Base-by-base conservation (phyloP, 371 early-diverging fungal genomes). In the Mucor velutinosus region DNA sequence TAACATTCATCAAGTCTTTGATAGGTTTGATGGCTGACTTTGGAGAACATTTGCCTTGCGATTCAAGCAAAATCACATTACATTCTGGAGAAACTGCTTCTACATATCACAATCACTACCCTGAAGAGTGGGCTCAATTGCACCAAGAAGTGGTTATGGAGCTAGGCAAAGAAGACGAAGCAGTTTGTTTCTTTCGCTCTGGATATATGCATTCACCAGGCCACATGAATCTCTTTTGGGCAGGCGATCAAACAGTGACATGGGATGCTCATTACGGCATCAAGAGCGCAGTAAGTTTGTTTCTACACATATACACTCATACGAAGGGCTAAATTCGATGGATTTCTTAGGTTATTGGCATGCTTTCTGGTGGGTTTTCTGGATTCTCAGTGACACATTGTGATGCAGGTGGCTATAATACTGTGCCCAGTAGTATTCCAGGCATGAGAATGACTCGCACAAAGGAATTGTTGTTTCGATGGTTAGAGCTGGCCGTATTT, bases 401-500 rank as follows among this genome's bases (percentile, higher is more conserved):
- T 45, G 86, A 86, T 65, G 65, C 83, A 30, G 86, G 85, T 21
- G 86, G 85, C 8, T 82, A 74, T 60, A 82, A 65, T n/a, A 76
- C 79, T 8, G 69, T 77, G 15, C 65, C 67, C 7, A 77, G 76
- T 5, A 62, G 59, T 11, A 60, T 72, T 27, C 78, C 78, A 7
- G 85, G 82, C 4, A 32, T 76, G 11, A 75, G 66, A 25, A 73
- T 77, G 73, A 30, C 60, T 30, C 72, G 84, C 29, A 61, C 73
- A 21, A 71, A 67, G 41, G 87, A 87, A 30, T 58, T 86, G 25
- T 59, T 87, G 4, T 65, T 67, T 15, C 71, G 87, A 55, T 87
- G 87, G 87, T 77, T 87, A 79, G 87, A 87, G 43, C 67, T 86
- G 17, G 81, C 80, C 11, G 81, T 78, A 7, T 82, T 82, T 51